Base-by-base conservation (phyloP, 306 rosid genomes). In the Vicia faba region DNA sequence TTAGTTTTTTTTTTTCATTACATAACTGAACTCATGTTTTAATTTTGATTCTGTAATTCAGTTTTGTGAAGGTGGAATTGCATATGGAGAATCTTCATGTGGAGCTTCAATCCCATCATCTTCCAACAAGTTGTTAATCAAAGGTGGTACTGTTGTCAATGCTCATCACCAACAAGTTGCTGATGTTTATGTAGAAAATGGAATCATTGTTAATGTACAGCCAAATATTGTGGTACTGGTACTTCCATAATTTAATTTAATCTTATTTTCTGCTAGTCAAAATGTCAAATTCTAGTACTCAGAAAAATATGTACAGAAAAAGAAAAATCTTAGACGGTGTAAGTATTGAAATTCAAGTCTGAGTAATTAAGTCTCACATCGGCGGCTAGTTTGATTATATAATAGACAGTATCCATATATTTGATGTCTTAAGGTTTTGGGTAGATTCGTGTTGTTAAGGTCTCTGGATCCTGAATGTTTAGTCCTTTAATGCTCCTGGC, bases 101-200 rank as follows among this genome's bases (percentile, higher is more conserved):
- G 85, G 85, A 50, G 15, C 50, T 55, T 84, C 79, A 43, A 10
- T 16, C 26, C 16, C 84, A 2, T 19, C 85, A 4, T 31, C 91
- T 9, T 51, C 58, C n/a, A 20, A 25, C 28, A 86, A 82, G 83
- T 51, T 92, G 71, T 68, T 92, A 83, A 87, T 92, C 36, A 92
- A 84, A 66, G 97, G 95, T 2, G 96, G 95, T 12, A 79, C 76
- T 2, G 92, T 92, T 8, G 95, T 87, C 26, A 92, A 92, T 71
- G 90, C 96, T 75, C 88, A 89, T 56, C 83, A 78, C 26, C 84
- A 64, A 75, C 91, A 92, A 73, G 28, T 82, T 67, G 95, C 96
- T 51, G 96, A 89, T 80, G 97, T 92, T 61, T 92, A 87, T 73
- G 89, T 92, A 3, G 84, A 87, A 67, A 85, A 84, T 72, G 97